A percentile compares a stretch with the other conserved stretches of the same genome.
Evolutionary conservation across 148 eudicot species (phyloP).

Genomic region (Rhododendron molle): DNA sequence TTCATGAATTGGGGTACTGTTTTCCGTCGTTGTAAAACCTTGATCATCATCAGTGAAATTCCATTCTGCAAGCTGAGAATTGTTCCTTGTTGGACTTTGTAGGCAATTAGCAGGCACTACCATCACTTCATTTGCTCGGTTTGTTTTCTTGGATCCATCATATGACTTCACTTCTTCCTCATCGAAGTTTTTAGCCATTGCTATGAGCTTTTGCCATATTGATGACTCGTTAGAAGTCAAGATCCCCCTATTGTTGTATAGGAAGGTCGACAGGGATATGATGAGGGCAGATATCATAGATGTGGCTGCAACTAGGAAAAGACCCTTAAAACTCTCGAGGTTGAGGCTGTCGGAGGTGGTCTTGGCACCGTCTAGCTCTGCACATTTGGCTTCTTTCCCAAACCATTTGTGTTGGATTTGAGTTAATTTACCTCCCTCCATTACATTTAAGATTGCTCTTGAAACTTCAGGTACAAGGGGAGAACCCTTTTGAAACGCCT

Average conservation of each 20-base stretch:
- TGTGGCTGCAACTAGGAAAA: conserved; percentile 41
- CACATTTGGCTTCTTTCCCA: conserved; percentile 14
- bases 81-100: background rate
- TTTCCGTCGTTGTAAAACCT: background rate
- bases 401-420: conserved; percentile 22
- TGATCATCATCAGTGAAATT: background rate
- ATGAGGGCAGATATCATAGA: conserved; percentile 27
- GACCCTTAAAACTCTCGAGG: conserved; percentile 47
- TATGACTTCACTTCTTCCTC: background rate
- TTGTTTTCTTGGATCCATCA: conserved; percentile 3
- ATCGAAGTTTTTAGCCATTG: background rate
- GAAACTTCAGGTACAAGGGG: conserved; percentile 26
- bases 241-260: conserved; percentile 26
- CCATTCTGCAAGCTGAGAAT: background rate
- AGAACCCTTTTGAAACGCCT: conserved; percentile 26
- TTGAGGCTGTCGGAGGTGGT: conserved; percentile 30
- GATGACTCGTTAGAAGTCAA: conserved; percentile 21
- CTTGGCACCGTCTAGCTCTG: conserved; percentile 12
- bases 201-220: conserved; percentile 19
- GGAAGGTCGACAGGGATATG: conserved; percentile 22
- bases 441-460: conserved; percentile 21
- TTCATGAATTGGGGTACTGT: background rate
- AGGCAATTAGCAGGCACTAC: background rate
- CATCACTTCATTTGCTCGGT: background rate
- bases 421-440: conserved; percentile 11